Conservation (phyloP, 1,284 basidiomycete genomes). For the Rhodofomes roseus region DNA sequence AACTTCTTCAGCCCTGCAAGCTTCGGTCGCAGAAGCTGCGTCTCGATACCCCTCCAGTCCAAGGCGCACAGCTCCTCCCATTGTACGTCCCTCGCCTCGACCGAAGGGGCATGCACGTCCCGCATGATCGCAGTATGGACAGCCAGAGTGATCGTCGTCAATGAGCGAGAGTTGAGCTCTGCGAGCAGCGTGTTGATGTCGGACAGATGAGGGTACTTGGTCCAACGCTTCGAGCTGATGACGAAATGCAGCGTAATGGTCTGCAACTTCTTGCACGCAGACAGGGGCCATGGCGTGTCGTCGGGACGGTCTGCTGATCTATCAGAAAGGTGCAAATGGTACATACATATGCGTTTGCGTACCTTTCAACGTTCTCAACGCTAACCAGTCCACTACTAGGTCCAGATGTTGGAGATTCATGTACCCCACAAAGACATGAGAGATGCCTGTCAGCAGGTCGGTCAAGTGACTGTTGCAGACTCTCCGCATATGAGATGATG, state of each 20-base stretch:
- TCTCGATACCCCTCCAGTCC: slow-evolving; percentile 12
- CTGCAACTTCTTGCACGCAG: background rate
- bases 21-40: background rate
- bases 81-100: background rate
- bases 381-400: no score
- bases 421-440: no score
- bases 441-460: no score
- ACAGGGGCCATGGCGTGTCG: background rate
- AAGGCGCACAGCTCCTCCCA: slow-evolving; percentile 11
- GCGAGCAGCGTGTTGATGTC: slow-evolving; percentile 17
- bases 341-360: no score
- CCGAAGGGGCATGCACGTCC: background rate
- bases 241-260: background rate
- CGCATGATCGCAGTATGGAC: background rate
- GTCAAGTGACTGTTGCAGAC: no score
- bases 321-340: no score
- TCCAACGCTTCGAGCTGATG: background rate
- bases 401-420: no score
- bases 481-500: no score
- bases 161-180: slow-evolving; percentile 6
- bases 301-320: background rate
- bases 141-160: background rate
- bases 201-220: slow-evolving; percentile 4
- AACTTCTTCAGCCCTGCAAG: background rate
- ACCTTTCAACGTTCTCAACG: no score